phyloP scores from a whole-genome alignment of 805 yeast species.

The Candida ascalaphidarum region DNA sequence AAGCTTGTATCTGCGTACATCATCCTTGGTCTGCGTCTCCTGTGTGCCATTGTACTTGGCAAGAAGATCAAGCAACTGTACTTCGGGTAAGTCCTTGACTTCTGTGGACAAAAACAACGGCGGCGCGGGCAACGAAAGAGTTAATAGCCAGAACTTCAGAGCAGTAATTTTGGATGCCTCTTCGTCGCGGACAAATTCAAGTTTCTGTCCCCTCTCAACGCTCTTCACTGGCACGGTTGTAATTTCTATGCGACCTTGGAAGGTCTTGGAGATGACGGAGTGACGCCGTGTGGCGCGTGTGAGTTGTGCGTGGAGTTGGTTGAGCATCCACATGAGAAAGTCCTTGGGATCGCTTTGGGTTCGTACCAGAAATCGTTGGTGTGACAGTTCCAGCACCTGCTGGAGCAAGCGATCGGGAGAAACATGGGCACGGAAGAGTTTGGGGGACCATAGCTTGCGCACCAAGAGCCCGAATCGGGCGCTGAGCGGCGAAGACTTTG shows the following conservation, averaged over 20 bases:
- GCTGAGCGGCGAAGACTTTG: conserved; percentile 21
- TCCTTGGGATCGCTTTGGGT: conserved; percentile 43
- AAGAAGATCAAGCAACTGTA: conserved; percentile 36
- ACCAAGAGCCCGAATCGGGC: conserved; percentile 36
- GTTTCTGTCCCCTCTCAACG: conserved; percentile 6
- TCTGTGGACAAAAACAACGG: conserved; percentile 34
- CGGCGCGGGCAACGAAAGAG: conserved; percentile 51
- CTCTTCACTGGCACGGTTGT: conserved; percentile 4
- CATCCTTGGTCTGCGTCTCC: conserved; percentile 20
- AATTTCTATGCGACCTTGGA: conserved; percentile 47
- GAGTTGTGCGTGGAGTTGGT: conserved; percentile 27
- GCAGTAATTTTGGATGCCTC: not conserved
- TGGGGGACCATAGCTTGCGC: conserved; percentile 58
- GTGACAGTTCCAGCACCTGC: conserved; percentile 34
- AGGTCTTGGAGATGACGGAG: conserved; percentile 21
- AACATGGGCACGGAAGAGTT: conserved; percentile 50
- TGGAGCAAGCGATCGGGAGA: conserved; percentile 63
- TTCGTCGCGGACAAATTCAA: conserved; percentile 13
- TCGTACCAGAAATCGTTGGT: conserved; percentile 31
- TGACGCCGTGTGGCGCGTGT: conserved; percentile 6
- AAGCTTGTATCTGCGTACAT: conserved; percentile 30
- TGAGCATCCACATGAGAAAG: conserved; percentile 54
- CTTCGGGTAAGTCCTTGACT: conserved; percentile 44
- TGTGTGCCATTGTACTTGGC: conserved; percentile 25
- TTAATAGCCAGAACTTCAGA: conserved; percentile 40